Evolutionary conservation across 1,139 yeast species (phyloP).

Genomic region (Kodamaea anthophila): DNA sequence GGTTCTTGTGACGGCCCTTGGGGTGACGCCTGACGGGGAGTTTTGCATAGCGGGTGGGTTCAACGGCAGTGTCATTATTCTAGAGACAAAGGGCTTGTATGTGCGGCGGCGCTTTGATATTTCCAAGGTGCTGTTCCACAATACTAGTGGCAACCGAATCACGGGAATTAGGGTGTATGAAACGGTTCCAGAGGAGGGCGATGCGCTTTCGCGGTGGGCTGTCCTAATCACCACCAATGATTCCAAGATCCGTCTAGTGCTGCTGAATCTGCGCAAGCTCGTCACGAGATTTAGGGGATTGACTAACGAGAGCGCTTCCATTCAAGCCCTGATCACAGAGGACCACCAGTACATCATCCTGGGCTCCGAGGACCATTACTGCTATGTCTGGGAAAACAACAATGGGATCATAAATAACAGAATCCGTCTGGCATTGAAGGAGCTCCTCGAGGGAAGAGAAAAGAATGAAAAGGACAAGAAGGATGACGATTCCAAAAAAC

Average conservation of each 20-base stretch:
- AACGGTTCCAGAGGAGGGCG: slow-evolving; percentile 8
- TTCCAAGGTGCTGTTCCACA: slow-evolving; percentile 24
- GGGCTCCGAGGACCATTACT: slow-evolving; percentile 67
- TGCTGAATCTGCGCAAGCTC: slow-evolving; percentile 48
- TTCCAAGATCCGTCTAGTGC: slow-evolving; percentile 65
- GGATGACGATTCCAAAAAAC: no score
- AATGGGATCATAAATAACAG: slow-evolving; percentile 36
- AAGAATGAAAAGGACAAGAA: no score
- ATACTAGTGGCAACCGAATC: slow-evolving; percentile 31
- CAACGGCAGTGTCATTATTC: slow-evolving; percentile 59
- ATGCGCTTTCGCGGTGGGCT: slow-evolving; percentile 25
- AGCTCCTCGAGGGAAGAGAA: slow-evolving; percentile 32
- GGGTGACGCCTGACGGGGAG: slow-evolving; percentile 65
- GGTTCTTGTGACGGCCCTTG: slow-evolving; percentile 63
- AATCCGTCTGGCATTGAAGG: slow-evolving; percentile 28
- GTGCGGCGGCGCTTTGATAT: slow-evolving; percentile 50
- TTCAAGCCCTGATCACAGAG: slow-evolving; percentile 59
- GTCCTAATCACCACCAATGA: slow-evolving; percentile 70
- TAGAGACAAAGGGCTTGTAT: slow-evolving; percentile 63
- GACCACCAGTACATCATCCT: slow-evolving; percentile 46
- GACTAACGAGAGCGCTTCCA: slow-evolving; percentile 64
- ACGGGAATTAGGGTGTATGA: slow-evolving; percentile 36
- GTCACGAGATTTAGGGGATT: slow-evolving; percentile 71
- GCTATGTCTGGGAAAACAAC: slow-evolving; percentile 62
- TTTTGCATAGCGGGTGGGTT: slow-evolving; percentile 74